Percentiles rank a stretch among this genome's conserved stretches.
Conservation (phyloP, 2,329 filamentous ascomycete species). For the Aspergillaceae sp. region DNA sequence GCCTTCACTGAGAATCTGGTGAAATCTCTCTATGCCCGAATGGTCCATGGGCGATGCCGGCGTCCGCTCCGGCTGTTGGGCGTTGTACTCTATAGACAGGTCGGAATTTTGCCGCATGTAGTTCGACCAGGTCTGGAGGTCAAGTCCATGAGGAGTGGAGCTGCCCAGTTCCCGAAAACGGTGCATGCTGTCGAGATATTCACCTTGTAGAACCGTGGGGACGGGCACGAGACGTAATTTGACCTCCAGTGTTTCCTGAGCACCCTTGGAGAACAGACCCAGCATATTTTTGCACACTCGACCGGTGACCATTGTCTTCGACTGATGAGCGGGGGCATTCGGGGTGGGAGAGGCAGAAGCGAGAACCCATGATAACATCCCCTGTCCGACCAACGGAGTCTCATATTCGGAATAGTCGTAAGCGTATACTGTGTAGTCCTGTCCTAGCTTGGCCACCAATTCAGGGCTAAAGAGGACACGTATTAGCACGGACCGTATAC, state of each 20-base stretch:
- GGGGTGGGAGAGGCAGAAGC: constrained; percentile 50
- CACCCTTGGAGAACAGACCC: constrained; percentile 71
- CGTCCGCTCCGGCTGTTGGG: constrained; percentile 17
- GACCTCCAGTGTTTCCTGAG: constrained; percentile 82
- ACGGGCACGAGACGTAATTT: constrained; percentile 79
- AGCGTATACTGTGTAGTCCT: constrained; percentile 94
- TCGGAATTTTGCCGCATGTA: constrained; percentile 64
- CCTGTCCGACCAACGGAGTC: constrained; percentile 85
- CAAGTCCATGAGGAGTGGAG: constrained; percentile 51
- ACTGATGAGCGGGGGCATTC: constrained; percentile 49
- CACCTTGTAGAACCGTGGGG: constrained; percentile 53
- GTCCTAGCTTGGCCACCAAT: constrained; percentile 60
- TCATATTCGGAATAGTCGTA: constrained; percentile 95
- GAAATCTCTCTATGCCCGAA: constrained; percentile 37
- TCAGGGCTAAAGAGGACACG: constrained; percentile 60
- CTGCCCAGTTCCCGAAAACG: constrained; percentile 52
- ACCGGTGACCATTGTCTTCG: constrained; percentile 67
- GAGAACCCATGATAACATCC: constrained; percentile 81
- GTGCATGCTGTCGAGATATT: constrained; percentile 54
- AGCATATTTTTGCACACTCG: constrained; percentile 80
- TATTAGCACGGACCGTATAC: constrained; percentile 4
- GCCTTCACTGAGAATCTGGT: constrained; percentile 37
- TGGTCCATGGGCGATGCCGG: constrained; percentile 30
- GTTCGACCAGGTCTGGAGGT: constrained; percentile 68
- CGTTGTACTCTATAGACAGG: constrained; percentile 20